Conservation (phyloP, 2,329 filamentous ascomycete species). For the Bisporella sp. region DNA sequence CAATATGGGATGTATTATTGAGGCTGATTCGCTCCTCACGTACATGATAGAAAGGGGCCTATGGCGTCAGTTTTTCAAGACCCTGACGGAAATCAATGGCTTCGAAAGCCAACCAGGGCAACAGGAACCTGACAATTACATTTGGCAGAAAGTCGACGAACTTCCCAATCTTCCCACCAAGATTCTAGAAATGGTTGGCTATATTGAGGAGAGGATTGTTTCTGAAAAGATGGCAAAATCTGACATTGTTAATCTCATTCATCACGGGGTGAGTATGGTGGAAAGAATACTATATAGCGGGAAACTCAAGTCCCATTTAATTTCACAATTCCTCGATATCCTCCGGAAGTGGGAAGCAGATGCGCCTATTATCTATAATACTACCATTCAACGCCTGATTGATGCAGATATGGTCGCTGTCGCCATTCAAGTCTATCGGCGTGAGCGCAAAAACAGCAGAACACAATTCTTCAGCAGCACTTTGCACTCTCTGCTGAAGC, state of each 20-base stretch:
- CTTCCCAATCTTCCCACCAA: conserved; percentile 5
- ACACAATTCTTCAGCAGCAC: conserved; percentile 11
- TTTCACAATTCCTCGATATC: neutral
- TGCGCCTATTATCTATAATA: conserved; percentile 12
- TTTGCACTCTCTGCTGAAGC: conserved; percentile 25
- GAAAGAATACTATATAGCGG: neutral
- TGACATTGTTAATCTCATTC: neutral
- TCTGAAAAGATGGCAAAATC: neutral
- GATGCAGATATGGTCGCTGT: conserved; percentile 12
- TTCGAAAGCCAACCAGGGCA: conserved; percentile 1
- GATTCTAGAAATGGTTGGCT: neutral
- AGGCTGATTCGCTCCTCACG: conserved; percentile 17
- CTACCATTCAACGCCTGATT: conserved; percentile 14
- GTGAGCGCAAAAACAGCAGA: conserved; percentile 7
- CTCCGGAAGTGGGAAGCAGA: conserved; percentile 16
- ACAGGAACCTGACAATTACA: conserved; percentile 4
- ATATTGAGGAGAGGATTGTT: neutral
- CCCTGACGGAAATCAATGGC: conserved; percentile 14
- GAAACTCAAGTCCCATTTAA: neutral
- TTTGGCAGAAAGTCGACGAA: conserved; percentile 10
- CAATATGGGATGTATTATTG: conserved; percentile 13
- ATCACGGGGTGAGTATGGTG: neutral
- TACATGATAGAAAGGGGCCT: conserved; percentile 15
- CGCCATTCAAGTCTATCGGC: conserved; percentile 19
- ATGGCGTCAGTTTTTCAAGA: conserved; percentile 18